phyloP scores from a whole-genome alignment of 768 basidiomycete species.

The Mycena metata region DNA sequence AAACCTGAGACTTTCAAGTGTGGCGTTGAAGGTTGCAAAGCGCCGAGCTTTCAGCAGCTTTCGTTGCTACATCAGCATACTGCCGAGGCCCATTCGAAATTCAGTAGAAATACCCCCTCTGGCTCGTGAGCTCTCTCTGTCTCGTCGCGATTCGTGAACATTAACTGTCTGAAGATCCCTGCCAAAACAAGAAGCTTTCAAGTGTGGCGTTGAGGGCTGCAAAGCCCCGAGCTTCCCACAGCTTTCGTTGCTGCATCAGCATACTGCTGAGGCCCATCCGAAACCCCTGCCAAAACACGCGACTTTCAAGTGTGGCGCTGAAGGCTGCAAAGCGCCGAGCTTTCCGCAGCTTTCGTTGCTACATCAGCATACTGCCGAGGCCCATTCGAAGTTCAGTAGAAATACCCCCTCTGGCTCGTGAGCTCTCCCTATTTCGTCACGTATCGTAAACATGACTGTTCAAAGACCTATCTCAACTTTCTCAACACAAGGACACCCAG shows the following conservation, averaged over 20 bases:
- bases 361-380: constrained; percentile 10
- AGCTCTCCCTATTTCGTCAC: constrained; percentile 4
- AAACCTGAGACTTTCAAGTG: too few species aligned
- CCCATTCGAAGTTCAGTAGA: constrained; percentile 9
- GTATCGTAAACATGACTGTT: constrained; percentile 12
- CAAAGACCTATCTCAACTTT: constrained; percentile 16
- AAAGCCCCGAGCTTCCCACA: too few species aligned
- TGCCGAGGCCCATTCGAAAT: too few species aligned
- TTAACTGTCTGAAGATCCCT: too few species aligned
- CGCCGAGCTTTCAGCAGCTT: too few species aligned
- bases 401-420: constrained; percentile 12
- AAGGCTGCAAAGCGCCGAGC: background rate
- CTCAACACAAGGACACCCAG: constrained; percentile 5
- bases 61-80: too few species aligned
- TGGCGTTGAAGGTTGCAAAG: too few species aligned
- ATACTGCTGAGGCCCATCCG: background rate
- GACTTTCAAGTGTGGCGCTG: constrained; percentile 9
- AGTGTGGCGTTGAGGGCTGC: too few species aligned
- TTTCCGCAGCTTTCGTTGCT: constrained; percentile 12
- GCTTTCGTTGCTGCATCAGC: background rate
- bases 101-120: too few species aligned
- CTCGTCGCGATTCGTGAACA: too few species aligned
- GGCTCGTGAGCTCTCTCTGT: too few species aligned
- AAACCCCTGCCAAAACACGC: constrained; percentile 5
- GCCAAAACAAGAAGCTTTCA: background rate